Conservation (phyloP, 176 grass and related monocot species). For the Lolium perenne region DNA sequence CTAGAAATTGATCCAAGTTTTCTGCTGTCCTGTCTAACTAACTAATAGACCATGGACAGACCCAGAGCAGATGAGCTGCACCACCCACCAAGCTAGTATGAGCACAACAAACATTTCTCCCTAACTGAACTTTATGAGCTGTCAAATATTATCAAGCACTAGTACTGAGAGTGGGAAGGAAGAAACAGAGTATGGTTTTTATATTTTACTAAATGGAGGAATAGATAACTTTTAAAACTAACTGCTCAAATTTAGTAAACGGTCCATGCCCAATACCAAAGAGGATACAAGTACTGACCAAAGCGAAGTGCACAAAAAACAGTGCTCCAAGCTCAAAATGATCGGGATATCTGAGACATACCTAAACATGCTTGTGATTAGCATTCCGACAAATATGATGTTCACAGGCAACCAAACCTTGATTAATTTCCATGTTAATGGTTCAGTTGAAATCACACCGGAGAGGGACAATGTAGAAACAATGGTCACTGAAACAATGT, state of each 20-base stretch:
- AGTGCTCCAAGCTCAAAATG: conserved; percentile 1
- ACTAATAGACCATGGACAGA: background rate
- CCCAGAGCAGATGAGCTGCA: background rate
- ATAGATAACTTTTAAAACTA: background rate
- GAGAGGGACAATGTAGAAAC: conserved; percentile 71
- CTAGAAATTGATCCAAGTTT: background rate
- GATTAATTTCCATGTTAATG: conserved; percentile 83
- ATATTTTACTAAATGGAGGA: conserved; percentile 11
- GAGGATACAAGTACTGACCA: background rate
- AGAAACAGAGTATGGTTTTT: background rate
- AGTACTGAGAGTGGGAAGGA: background rate
- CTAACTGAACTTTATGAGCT: conserved; percentile 9
- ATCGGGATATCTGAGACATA: conserved; percentile 41
- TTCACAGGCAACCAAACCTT: conserved; percentile 96
- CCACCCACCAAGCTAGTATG: background rate
- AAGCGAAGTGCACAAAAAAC: conserved; percentile 10
- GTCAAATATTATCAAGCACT: background rate
- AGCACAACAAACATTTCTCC: background rate
- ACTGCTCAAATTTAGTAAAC: background rate
- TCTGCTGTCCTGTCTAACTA: background rate
- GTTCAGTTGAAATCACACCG: conserved; percentile 77
- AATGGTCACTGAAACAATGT: conserved; percentile 81
- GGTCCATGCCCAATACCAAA: background rate
- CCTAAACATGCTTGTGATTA: conserved; percentile 99
- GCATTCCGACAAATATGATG: conserved; percentile 95